These are phyloP conservation scores for Globisporangium irregulare DNA, from an alignment of 352 stramenopile species.

Conservation along the genomic window DNA sequence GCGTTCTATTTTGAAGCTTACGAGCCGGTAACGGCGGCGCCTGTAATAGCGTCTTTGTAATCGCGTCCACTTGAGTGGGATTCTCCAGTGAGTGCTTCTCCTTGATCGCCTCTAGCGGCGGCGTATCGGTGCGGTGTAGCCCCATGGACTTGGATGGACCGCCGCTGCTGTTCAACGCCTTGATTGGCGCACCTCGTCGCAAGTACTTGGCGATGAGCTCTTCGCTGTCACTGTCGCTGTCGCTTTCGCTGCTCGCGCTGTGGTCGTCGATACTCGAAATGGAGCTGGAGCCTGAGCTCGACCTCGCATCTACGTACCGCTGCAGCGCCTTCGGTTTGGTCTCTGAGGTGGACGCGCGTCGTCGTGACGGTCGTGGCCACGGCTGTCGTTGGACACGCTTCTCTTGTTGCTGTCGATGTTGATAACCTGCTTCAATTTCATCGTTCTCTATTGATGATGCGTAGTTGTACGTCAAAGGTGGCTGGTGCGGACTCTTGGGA, in stretches of 20 bases:
- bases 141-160: neutral
- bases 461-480: neutral
- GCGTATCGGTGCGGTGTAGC: neutral
- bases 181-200: conserved; percentile 11
- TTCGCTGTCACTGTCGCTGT: conserved; percentile 11
- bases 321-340: conserved; percentile 4
- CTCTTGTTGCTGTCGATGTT: neutral
- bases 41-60: neutral
- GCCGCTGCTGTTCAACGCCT: conserved; percentile 2
- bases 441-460: neutral
- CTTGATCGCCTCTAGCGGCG: conserved; percentile 13
- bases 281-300: conserved; percentile 9
- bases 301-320: conserved; percentile 5
- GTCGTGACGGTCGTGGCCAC: neutral
- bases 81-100: conserved; percentile 15
- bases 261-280: conserved; percentile 19
- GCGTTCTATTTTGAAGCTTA: conserved; percentile 27
- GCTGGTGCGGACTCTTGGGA: neutral
- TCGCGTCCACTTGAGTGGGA: neutral
- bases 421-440: neutral
- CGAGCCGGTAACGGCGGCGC: neutral
- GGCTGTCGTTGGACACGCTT: neutral
- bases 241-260: conserved; percentile 7
- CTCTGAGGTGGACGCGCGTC: conserved; percentile 11
- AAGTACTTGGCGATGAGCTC: conserved; percentile 21